Evolutionary conservation across 75 land plant genomes (phyloP), one percentile per base, ranked within the genome.

Genomic region (Pseudotsuga menziesii): DNA sequence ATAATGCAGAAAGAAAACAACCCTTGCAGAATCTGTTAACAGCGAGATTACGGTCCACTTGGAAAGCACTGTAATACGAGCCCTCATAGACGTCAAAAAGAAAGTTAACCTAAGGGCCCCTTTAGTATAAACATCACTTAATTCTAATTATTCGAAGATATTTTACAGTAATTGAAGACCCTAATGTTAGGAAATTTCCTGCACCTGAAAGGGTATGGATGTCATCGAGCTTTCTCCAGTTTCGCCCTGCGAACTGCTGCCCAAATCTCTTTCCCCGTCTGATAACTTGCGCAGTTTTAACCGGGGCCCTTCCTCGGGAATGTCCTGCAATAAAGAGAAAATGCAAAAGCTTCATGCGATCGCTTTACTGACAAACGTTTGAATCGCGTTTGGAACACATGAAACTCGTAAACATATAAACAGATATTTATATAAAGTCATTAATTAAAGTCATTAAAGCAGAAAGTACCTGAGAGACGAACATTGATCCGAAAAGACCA

Each of bases 141-240:
- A 48, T 48, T 48, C 12, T 48, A 11, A 48, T 48, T 48, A 12
- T 48, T 48, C 54, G 54, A 48, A 48, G 12, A 48, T 9, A 48
- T 9, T 48, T 48, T 48, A 9, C 11, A 2, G 54, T 48, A 48
- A 48, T 48, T 48, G 12, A 11, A 11, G 54, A 48, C 54, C 54
- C 54, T 48, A 48, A 48, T 9, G 12, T 9, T 9, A 48, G 54
- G 11, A 48, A 48, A 44, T 1, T 48, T 48, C 54, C 11, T 48
- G 54, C 54, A 48, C 92, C 92, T 90, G 89, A 69, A 83, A 90
- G 15, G 92, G 88, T 56, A 85, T 83, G 1, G 66, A 32, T 2
- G 83, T 23, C 19, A 83, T 12, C 23, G 58, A 74, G 25, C 22
- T 61, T 0, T 90, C 91, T n/a, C 91, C 91, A n/a, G 83, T 76